Evolutionary conservation across 2,329 filamentous ascomycete genomes (phyloP).

Genomic region (Elsinoe necatrix): DNA sequence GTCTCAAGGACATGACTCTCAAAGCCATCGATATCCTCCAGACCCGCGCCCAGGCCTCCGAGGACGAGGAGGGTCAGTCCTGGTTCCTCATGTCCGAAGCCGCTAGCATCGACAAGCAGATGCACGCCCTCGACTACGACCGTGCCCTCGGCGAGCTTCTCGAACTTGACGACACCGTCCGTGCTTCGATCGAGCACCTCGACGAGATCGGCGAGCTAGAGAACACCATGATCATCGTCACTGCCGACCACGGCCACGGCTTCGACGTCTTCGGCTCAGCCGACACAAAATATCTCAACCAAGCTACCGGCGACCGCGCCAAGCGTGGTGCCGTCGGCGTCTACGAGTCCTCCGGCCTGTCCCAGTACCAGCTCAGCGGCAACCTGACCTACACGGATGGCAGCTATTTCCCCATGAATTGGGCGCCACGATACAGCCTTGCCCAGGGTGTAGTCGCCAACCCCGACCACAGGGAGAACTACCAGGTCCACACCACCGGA

Average conservation of each 20-base stretch:
- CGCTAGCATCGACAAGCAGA: conserved; percentile 81
- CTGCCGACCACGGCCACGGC: conserved; percentile 82
- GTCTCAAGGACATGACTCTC: conserved; percentile 81
- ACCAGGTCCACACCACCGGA: conserved; percentile 58
- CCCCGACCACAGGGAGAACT: conserved; percentile 71
- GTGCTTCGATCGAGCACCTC: conserved; percentile 64
- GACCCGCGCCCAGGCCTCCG: conserved; percentile 42
- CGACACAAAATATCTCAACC: conserved; percentile 67
- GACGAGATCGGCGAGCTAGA: conserved; percentile 57
- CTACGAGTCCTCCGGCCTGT: conserved; percentile 65
- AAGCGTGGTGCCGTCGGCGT: conserved; percentile 69
- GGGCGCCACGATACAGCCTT: conserved; percentile 76
- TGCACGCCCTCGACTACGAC: conserved; percentile 80
- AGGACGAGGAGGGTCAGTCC: conserved; percentile 42
- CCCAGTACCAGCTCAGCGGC: conserved; percentile 61
- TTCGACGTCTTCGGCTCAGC: conserved; percentile 80
- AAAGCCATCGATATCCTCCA: conserved; percentile 78
- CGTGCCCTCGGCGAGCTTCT: conserved; percentile 76
- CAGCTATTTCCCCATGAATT: conserved; percentile 70
- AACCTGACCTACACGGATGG: conserved; percentile 59
- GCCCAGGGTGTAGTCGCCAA: conserved; percentile 62
- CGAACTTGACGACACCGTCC: conserved; percentile 76
- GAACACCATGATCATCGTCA: conserved; percentile 70
- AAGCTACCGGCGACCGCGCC: conserved; percentile 55
- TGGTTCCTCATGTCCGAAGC: conserved; percentile 87